Conservation (phyloP, 177 flowering plant genomes). For the Vitis hybrid region DNA sequence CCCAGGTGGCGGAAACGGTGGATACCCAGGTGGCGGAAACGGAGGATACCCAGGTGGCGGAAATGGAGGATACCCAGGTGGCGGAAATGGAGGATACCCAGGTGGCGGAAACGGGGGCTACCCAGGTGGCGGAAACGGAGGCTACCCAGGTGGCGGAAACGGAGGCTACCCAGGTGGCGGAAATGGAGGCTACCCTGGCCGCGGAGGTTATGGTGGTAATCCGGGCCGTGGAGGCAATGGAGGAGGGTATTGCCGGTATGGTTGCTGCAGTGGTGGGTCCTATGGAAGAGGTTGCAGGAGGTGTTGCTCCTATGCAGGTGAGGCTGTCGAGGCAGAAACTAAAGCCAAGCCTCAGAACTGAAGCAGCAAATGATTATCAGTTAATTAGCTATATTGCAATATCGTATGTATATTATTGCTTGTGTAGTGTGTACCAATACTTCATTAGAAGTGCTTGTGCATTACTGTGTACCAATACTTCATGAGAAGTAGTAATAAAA, state of each 20-base stretch:
- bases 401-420: no score
- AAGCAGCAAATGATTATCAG: not conserved
- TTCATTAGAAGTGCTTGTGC: no score
- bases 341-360: conserved; percentile 17
- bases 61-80: not conserved
- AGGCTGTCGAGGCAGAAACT: conserved; percentile 9
- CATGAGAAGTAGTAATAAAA: no score
- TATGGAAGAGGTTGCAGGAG: conserved; percentile 9
- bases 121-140: not conserved
- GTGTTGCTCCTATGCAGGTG: conserved; percentile 21
- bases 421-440: no score
- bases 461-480: no score
- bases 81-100: not conserved
- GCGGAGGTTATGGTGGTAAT: not conserved
- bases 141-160: not conserved
- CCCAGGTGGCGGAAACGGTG: no score
- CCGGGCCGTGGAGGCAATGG: not conserved
- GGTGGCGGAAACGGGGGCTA: not conserved
- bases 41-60: no score
- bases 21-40: no score
- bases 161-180: not conserved
- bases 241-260: conserved; percentile 12
- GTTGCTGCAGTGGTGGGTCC: conserved; percentile 10
- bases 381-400: no score
- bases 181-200: not conserved